Conservation (phyloP, 805 yeast genomes). For the Cyberlindnera japonica region DNA sequence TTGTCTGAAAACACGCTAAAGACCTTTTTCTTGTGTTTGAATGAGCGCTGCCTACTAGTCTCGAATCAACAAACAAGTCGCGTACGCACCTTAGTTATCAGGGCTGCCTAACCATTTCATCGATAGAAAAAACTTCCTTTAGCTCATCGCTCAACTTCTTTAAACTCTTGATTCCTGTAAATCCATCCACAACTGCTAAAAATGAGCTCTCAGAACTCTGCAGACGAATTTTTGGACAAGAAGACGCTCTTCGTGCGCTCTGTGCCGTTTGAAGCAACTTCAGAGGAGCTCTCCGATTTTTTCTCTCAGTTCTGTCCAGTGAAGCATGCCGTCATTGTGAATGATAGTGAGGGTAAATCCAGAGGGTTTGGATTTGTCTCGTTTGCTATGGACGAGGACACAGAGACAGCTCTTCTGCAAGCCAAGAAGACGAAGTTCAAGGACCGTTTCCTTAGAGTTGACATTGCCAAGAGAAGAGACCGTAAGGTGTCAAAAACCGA, state of each 20-base stretch:
- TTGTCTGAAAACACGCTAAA: too few species aligned
- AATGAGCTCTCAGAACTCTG: not conserved
- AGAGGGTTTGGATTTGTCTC: slow-evolving; percentile 96
- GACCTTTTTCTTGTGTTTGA: too few species aligned
- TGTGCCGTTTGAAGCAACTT: slow-evolving; percentile 75
- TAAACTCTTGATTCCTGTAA: not conserved
- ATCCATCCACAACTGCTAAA: not conserved
- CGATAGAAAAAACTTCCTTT: slow-evolving; percentile 3
- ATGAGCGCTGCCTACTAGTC: too few species aligned
- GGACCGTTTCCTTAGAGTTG: slow-evolving; percentile 66
- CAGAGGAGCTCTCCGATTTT: slow-evolving; percentile 75
- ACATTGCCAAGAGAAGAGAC: slow-evolving; percentile 89
- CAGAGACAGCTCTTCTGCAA: slow-evolving; percentile 65
- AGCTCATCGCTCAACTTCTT: slow-evolving; percentile 1
- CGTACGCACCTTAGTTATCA: not conserved
- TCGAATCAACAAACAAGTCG: not conserved
- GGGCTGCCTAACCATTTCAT: too few species aligned
- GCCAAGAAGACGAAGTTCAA: slow-evolving; percentile 65
- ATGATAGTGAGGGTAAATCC: slow-evolving; percentile 69
- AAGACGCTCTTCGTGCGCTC: slow-evolving; percentile 81
- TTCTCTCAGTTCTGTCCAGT: slow-evolving; percentile 94
- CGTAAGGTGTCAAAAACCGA: slow-evolving; percentile 40
- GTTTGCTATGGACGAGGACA: slow-evolving; percentile 81
- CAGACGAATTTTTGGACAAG: slow-evolving; percentile 33
- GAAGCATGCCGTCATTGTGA: slow-evolving; percentile 90